Conservation (phyloP, 352 stramenopile genomes). For the Pythium rhizo-oryzae region DNA sequence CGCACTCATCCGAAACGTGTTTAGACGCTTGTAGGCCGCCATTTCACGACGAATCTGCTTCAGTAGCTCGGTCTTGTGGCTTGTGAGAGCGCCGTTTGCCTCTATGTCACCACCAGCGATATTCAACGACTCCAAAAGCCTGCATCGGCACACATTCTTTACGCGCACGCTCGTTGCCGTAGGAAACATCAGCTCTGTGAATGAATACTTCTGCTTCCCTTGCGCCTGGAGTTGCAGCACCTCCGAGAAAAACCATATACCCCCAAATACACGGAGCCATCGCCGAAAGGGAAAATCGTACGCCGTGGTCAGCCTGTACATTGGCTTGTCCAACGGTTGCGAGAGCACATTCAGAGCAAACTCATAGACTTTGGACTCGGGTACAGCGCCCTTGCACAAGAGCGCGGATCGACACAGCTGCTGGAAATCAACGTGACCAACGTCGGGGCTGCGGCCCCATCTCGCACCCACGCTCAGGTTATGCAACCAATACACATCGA, state of each 20-base stretch:
- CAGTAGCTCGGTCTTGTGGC: background rate
- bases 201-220: background rate
- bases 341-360: background rate
- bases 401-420: constrained; percentile 8
- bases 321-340: background rate
- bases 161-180: background rate
- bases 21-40: background rate
- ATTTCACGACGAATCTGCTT: constrained; percentile 11
- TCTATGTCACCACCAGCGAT: background rate
- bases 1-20: background rate
- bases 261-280: background rate
- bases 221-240: no score
- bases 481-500: background rate
- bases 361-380: background rate
- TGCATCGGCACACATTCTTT: background rate
- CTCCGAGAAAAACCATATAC: background rate
- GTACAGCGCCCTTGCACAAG: background rate
- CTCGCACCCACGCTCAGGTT: background rate
- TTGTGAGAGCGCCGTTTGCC: background rate
- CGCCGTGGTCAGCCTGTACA: constrained; percentile 3
- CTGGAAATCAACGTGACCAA: background rate
- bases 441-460: constrained; percentile 1
- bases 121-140: background rate
- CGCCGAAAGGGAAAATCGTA: constrained; percentile 3
- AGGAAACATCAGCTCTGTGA: background rate